Conservation (phyloP, 805 yeast genomes). For the Ogataea kodamae region DNA sequence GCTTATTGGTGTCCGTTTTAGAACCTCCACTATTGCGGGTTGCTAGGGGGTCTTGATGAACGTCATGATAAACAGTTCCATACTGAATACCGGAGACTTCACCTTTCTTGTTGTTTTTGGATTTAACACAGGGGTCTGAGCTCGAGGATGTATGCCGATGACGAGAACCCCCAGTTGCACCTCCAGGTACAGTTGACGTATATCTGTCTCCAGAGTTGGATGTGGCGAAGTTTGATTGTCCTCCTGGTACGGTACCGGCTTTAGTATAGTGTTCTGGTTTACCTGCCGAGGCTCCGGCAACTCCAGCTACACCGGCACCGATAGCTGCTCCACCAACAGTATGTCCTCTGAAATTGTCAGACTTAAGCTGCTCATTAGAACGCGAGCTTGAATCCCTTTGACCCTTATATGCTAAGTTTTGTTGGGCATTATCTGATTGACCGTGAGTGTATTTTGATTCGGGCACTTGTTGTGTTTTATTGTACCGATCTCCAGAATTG, state of each 20-base stretch:
- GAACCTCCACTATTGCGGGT: slow-evolving; percentile 2
- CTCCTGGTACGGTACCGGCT: too few species aligned
- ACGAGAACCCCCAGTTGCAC: slow-evolving; percentile 11
- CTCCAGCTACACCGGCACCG: slow-evolving; percentile 2
- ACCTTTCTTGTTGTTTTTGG: not conserved
- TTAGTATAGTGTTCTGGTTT: not conserved
- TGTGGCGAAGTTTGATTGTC: too few species aligned
- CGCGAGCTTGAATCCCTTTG: slow-evolving; percentile 4
- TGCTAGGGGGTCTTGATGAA: slow-evolving; percentile 12
- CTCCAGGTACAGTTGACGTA: slow-evolving; percentile 11
- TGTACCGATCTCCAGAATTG: slow-evolving; percentile 1
- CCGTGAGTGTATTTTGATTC: slow-evolving; percentile 1
- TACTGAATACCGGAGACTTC: slow-evolving; percentile 10
- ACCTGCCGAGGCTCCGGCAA: slow-evolving; percentile 1
- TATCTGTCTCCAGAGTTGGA: too few species aligned
- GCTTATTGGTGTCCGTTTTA: not conserved
- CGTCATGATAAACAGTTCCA: slow-evolving; percentile 18
- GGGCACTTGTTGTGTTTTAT: not conserved
- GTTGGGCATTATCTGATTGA: not conserved
- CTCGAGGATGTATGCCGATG: slow-evolving; percentile 1
- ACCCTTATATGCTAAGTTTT: not conserved
- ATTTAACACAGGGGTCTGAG: slow-evolving; percentile 2
- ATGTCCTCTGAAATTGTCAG: too few species aligned
- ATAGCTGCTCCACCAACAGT: slow-evolving; percentile 4
- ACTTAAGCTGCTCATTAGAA: not conserved